Percentiles rank a stretch among this genome's conserved stretches.
These are phyloP conservation scores for Chlamydomonas urium DNA, from an alignment of 139 green algal genomes.

Conservation along the genomic window DNA sequence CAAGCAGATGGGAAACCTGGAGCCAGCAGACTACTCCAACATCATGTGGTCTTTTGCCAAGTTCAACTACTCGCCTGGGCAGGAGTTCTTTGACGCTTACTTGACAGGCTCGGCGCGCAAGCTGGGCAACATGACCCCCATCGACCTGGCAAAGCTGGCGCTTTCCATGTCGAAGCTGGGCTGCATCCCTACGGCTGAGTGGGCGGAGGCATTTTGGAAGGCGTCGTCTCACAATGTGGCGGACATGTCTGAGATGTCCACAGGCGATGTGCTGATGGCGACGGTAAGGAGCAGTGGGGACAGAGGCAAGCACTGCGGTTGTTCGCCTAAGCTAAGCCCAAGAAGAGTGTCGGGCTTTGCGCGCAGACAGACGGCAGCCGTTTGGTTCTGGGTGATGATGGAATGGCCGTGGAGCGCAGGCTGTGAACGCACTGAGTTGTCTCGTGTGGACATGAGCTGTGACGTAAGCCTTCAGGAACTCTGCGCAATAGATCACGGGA, in stretches of 20 bases:
- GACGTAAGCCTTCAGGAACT: no score
- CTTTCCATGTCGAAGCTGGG: neutral
- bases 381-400: no score
- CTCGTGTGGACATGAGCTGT: no score
- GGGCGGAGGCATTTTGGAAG: slow-evolving; percentile 10
- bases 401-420: no score
- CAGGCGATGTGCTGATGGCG: neutral
- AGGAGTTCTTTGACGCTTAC: no score
- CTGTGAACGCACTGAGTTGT: no score
- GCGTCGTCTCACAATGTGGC: neutral
- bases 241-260: neutral
- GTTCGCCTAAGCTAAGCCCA: no score
- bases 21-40: neutral
- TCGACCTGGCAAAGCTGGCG: neutral
- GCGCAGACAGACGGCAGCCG: no score
- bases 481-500: no score
- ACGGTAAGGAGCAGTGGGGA: no score
- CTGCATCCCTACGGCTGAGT: neutral
- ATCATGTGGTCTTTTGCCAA: neutral
- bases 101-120: neutral
- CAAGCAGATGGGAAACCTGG: slow-evolving; percentile 7
- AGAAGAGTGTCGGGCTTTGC: no score
- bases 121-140: neutral
- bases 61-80: slow-evolving; percentile 9
- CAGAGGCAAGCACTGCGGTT: no score